phyloP scores from a whole-genome alignment of 2,329 filamentous ascomycete genomes.

The Microsporum audouinii region DNA sequence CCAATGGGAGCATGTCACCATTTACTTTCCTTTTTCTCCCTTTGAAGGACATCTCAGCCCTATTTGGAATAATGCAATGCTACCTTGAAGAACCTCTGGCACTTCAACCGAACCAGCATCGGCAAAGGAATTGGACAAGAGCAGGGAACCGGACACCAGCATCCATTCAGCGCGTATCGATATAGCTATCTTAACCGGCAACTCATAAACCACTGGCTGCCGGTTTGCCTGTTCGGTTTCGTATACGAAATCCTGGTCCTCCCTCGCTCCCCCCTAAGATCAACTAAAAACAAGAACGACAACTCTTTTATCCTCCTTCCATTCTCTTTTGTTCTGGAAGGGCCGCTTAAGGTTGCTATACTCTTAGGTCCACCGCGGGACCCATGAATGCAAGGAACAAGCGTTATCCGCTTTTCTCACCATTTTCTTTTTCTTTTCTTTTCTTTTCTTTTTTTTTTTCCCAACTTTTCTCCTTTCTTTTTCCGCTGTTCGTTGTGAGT shows the following conservation, averaged over 20 bases:
- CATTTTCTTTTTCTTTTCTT: neutral
- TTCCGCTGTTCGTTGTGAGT: neutral
- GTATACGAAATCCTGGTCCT: neutral
- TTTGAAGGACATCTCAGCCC: neutral
- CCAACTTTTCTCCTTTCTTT: neutral
- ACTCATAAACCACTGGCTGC: neutral
- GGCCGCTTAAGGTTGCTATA: conserved; percentile 1
- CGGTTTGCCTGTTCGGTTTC: neutral
- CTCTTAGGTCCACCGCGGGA: conserved; percentile 2
- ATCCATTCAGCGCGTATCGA: no score
- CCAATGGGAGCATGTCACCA: neutral
- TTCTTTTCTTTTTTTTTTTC: neutral
- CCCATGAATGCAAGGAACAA: conserved; percentile 6
- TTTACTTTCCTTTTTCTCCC: neutral
- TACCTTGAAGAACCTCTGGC: neutral
- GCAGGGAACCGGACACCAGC: neutral
- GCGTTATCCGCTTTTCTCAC: neutral
- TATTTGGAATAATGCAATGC: neutral
- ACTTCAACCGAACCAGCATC: neutral
- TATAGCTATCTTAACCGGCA: no score
- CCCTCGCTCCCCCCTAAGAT: neutral
- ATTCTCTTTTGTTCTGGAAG: neutral
- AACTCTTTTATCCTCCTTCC: neutral
- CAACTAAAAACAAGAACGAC: neutral
- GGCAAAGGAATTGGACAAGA: neutral